phyloP scores from a whole-genome alignment of 2,329 filamentous ascomycete species.

The Sarocladium oryzae region DNA sequence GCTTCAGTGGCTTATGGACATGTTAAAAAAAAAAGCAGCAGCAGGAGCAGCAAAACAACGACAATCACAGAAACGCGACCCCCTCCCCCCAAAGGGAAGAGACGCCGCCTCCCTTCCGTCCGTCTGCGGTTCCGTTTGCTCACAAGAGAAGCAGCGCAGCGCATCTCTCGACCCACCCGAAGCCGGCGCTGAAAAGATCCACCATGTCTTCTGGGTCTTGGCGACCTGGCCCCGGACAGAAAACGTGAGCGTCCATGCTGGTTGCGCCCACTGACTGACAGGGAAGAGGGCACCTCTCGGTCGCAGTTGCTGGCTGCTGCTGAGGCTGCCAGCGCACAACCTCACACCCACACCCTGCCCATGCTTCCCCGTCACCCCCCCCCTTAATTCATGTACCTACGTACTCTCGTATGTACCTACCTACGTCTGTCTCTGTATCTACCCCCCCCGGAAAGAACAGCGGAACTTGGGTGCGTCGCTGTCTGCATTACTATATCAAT shows the following conservation, averaged over 20 bases:
- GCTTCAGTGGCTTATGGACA: no score
- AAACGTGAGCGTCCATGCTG: background rate
- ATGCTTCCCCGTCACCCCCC: background rate
- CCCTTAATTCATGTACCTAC: background rate
- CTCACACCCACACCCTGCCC: background rate
- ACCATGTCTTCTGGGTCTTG: background rate
- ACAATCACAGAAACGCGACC: no score
- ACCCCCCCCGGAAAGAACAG: constrained; percentile 6
- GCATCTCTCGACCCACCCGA: background rate
- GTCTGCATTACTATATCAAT: constrained; percentile 7
- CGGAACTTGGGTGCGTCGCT: no score
- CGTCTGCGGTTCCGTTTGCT: background rate
- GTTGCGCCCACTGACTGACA: background rate
- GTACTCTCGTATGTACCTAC: no score
- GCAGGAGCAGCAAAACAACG: no score
- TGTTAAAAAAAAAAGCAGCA: no score
- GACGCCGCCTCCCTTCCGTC: no score
- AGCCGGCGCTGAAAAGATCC: constrained; percentile 4
- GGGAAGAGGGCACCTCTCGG: no score
- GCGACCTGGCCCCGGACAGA: background rate
- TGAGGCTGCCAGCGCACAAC: background rate
- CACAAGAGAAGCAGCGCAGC: background rate
- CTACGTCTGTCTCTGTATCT: no score
- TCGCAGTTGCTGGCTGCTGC: no score
- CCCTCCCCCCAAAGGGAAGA: no score